Conservation (phyloP, 441 rosid genomes). For the Biscutella laevigata region DNA sequence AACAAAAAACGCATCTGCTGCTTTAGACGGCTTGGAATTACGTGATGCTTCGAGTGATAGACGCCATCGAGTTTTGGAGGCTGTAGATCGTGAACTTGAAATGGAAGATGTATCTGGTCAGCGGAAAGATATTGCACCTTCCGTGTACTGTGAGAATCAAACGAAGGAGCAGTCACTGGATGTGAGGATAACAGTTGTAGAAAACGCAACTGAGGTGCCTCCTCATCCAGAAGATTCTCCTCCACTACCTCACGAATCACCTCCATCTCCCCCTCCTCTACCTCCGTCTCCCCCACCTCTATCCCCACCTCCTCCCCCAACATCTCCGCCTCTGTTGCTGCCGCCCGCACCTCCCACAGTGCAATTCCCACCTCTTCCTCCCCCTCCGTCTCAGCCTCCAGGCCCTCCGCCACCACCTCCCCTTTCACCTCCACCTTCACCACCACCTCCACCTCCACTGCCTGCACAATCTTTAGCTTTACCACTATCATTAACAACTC, state of each 20-base stretch:
- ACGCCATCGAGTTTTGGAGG: conserved; percentile 68
- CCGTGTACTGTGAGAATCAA: conserved; percentile 34
- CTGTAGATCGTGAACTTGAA: conserved; percentile 88
- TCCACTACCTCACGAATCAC: conserved; percentile 78
- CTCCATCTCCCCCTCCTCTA: conserved; percentile 80
- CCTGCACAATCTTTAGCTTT: conserved; percentile 25
- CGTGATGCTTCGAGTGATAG: conserved; percentile 31
- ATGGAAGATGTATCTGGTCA: conserved; percentile 90
- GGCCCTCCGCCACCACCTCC: too few species aligned
- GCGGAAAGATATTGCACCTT: conserved; percentile 43
- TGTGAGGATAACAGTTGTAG: too few species aligned
- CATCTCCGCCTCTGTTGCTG: too few species aligned
- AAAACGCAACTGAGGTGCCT: conserved; percentile 34
- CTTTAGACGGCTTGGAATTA: conserved; percentile 6
- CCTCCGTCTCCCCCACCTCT: conserved; percentile 56
- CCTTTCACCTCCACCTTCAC: not conserved
- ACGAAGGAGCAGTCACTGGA: conserved; percentile 23
- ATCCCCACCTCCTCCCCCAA: conserved; percentile 35
- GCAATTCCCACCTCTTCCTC: too few species aligned
- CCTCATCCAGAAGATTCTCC: conserved; percentile 63
- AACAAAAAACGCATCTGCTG: conserved; percentile 34
- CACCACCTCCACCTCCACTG: conserved; percentile 27
- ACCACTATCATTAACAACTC: conserved; percentile 34
- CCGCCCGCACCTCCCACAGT: too few species aligned
- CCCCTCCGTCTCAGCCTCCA: too few species aligned